These are phyloP conservation scores for Pseudoscleropodium purum DNA, from an alignment of 225 moss, liverwort and hornwort genomes.

Conservation along the genomic window DNA sequence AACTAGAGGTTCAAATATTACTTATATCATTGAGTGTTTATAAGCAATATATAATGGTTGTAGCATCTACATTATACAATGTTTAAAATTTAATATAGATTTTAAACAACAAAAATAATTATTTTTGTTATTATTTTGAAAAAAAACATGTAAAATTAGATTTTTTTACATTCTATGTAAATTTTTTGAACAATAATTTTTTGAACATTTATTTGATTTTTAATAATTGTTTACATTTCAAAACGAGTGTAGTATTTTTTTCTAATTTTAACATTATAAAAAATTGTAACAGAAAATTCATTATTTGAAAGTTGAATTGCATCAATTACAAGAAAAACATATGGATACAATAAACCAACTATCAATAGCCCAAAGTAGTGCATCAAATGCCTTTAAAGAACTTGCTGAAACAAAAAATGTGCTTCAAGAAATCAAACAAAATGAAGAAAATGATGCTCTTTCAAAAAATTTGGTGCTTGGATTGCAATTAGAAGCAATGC, in stretches of 20 bases:
- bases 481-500: background rate
- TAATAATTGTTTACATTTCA: background rate
- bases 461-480: background rate
- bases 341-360: background rate
- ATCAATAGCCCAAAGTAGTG: background rate
- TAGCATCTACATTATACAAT: background rate
- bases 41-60: too few relatives aligned
- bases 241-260: too few relatives aligned
- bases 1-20: constrained; percentile 8
- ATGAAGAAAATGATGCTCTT: background rate
- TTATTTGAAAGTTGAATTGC: constrained; percentile 8
- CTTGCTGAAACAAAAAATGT: background rate
- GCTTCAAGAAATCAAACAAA: background rate
- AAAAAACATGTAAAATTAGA: background rate
- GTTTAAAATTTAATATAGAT: background rate
- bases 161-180: background rate
- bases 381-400: background rate
- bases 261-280: background rate
- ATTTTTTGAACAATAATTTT: background rate
- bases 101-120: background rate
- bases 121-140: too few relatives aligned
- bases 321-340: constrained; percentile 5
- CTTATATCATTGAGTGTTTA: background rate
- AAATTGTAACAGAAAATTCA: constrained; percentile 18
- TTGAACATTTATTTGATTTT: background rate